A percentile compares a stretch with the other conserved stretches of the same genome.
Conservation (phyloP, 2,329 filamentous ascomycete genomes). For the Aureobasidium sp. region DNA sequence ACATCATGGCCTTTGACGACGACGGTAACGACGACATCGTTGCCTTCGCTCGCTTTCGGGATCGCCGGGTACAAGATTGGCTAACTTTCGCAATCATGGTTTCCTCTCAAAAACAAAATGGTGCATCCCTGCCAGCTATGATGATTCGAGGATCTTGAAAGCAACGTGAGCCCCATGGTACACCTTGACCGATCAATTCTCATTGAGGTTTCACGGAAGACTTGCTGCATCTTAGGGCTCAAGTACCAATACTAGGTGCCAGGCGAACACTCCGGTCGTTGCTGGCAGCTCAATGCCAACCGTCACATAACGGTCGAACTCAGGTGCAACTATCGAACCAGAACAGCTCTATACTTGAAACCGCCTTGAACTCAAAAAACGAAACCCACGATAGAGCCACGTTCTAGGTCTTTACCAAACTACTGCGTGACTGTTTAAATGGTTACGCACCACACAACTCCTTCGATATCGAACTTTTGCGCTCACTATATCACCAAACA, state of each 20-base stretch:
- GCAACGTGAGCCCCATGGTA: too few relatives aligned
- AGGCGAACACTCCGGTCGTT: background rate
- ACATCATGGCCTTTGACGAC: too few relatives aligned
- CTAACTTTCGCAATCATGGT: too few relatives aligned
- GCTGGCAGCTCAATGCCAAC: background rate
- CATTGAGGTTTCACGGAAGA: background rate
- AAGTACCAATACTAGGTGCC: background rate
- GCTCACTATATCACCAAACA: background rate
- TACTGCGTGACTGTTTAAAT: background rate
- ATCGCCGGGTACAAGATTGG: too few relatives aligned
- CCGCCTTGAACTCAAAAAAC: slow-evolving; percentile 1
- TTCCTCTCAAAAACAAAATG: too few relatives aligned
- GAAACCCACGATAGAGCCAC: background rate
- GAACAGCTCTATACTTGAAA: background rate
- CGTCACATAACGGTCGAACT: background rate
- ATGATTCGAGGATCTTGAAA: too few relatives aligned
- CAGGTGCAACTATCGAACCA: background rate
- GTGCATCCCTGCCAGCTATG: too few relatives aligned
- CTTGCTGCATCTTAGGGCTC: background rate
- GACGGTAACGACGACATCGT: background rate
- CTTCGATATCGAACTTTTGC: background rate
- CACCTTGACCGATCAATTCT: too few relatives aligned
- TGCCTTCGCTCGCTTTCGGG: background rate
- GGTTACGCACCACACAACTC: background rate
- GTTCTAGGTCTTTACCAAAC: background rate